Evolutionary conservation across 2,329 filamentous ascomycete genomes (phyloP).

Genomic region (Nemania bipapillata): DNA sequence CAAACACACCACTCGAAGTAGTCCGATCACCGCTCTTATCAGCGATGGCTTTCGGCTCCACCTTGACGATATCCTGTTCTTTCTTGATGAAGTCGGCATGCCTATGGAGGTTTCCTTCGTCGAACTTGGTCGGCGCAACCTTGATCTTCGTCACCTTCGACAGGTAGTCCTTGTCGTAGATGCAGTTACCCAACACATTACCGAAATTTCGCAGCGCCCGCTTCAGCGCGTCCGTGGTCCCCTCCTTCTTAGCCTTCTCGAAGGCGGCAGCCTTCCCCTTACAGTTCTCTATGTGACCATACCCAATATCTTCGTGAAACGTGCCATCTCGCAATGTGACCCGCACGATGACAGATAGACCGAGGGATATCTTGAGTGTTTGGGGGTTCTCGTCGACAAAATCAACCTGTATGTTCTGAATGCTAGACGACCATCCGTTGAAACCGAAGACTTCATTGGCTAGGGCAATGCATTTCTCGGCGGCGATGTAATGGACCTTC

Average conservation of each 20-base stretch:
- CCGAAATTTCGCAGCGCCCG: constrained; percentile 90
- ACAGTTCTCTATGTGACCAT: constrained; percentile 95
- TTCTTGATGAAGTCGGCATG: constrained; percentile 79
- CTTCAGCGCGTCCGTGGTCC: constrained; percentile 93
- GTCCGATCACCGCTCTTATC: constrained; percentile 46
- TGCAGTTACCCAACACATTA: constrained; percentile 96
- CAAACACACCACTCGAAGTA: constrained; percentile 60
- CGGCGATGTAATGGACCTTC: constrained; percentile 93
- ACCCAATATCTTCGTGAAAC: constrained; percentile 97
- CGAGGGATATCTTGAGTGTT: constrained; percentile 82
- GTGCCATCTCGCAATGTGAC: constrained; percentile 92
- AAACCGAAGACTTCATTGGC: constrained; percentile 53
- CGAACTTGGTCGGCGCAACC: constrained; percentile 78
- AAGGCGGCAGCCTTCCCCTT: constrained; percentile 95
- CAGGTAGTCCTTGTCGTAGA: constrained; percentile 96
- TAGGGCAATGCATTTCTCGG: constrained; percentile 90
- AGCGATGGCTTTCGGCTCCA: constrained; percentile 49
- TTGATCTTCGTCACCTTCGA: constrained; percentile 91
- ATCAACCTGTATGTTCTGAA: constrained; percentile 93
- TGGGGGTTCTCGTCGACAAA: constrained; percentile 88
- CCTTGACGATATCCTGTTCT: constrained; percentile 53
- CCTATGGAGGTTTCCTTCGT: constrained; percentile 81
- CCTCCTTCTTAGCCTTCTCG: constrained; percentile 98
- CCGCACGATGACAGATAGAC: constrained; percentile 88
- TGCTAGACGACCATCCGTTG: constrained; percentile 84